Evolutionary conservation across 441 rosid species (phyloP), one percentile per base, ranked within the genome.

Genomic region (Theobroma grandiflorum): DNA sequence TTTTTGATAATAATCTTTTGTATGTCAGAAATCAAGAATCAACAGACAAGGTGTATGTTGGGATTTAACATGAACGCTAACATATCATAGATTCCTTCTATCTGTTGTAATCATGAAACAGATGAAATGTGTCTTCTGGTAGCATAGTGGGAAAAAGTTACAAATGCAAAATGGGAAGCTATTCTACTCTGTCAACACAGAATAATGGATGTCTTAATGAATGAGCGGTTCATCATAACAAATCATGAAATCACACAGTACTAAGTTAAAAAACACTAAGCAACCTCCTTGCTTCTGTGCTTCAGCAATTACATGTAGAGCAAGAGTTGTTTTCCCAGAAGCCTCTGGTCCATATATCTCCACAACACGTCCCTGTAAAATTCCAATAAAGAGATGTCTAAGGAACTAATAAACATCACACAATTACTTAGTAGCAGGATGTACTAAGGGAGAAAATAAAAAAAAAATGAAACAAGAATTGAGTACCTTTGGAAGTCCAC

Each of bases 331-430:
- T 84, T 97, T 97, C 38, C 99, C 99, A 79, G 99, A 94, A 57
- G 99, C 99, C 93, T 94, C 99, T 8, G 99, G 99, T 74, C 99
- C 99, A 89, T 86, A 97, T 78, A 97, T 91, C 90, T 95, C 99
- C 82, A 93, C 94, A 53, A 97, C 99, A 76, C 99, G 99, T 8
- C 99, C 99, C 99, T 97, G 78, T 75, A 65, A 14, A 75, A 73
- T 38, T 64, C 64, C 81, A 87, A 77, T 9, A 67, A 63, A 82
- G 5, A 70, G 49, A 73, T 58, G 65, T 15, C 73, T 64, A 74
- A 84, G 80, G 70, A 78, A 59, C 79, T 61, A 87, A 72, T 52
- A 68, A 72, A 53, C 35, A 63, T 61, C 40, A 76, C 61, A 52
- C 40, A 15, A 49, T 49, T 70, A 31, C 40, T 14, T 33, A 31